These are phyloP conservation scores for Pythium dissimile DNA, from an alignment of 352 stramenopile genomes.

Conservation along the genomic window DNA sequence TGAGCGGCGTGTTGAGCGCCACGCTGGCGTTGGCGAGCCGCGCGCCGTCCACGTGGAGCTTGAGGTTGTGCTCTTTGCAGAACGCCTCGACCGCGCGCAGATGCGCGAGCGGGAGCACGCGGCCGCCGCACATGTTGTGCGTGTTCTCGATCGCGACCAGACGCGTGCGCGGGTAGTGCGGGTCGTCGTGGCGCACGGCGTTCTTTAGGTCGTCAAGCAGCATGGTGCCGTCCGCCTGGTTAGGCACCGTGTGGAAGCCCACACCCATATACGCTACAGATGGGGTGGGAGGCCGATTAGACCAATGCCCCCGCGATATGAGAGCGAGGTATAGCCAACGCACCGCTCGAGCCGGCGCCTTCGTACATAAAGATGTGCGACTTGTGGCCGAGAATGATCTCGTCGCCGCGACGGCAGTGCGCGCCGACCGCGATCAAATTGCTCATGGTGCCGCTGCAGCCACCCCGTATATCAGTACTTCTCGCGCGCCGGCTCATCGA, in stretches of 20 bases:
- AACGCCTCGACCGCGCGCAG: conserved; percentile 73
- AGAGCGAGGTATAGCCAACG: conserved; percentile 1
- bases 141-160: conserved; percentile 97
- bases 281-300: neutral
- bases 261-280: conserved; percentile 85
- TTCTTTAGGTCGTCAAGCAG: conserved; percentile 74
- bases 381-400: conserved; percentile 94
- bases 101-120: conserved; percentile 84
- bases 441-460: conserved; percentile 92
- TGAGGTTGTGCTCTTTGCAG: conserved; percentile 70
- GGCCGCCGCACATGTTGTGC: conserved; percentile 95
- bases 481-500: neutral
- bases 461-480: neutral
- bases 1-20: conserved; percentile 56
- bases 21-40: conserved; percentile 95
- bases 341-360: conserved; percentile 84
- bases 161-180: conserved; percentile 78
- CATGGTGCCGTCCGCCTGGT: conserved; percentile 84
- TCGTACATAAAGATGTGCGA: conserved; percentile 98
- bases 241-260: conserved; percentile 84
- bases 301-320: neutral
- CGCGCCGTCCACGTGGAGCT: conserved; percentile 95
- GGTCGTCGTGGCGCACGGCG: conserved; percentile 74
- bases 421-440: conserved; percentile 95
- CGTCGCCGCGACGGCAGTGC: conserved; percentile 91